Conservation (phyloP, 176 grass and related monocot species). For the Hordeum marinum region DNA sequence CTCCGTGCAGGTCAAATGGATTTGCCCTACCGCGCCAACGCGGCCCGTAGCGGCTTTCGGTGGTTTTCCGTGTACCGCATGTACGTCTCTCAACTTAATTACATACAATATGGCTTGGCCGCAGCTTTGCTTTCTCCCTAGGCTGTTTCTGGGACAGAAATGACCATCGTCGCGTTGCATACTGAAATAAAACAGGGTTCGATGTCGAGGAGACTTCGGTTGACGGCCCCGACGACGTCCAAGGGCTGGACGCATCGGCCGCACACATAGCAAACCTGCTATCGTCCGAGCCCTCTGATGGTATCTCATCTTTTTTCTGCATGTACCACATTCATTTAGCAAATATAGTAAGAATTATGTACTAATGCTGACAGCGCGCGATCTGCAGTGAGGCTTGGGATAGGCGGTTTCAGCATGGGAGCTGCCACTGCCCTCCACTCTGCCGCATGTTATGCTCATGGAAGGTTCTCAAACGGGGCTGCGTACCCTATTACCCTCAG, state of each 20-base stretch:
- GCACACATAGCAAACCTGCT: slow-evolving; percentile 84
- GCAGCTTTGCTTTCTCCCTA: slow-evolving; percentile 18
- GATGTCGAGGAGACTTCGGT: slow-evolving; percentile 73
- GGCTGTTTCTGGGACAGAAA: background rate
- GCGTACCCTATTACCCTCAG: slow-evolving; percentile 69
- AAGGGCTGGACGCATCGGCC: slow-evolving; percentile 75
- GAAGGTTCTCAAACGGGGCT: slow-evolving; percentile 60
- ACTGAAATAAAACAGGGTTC: slow-evolving; percentile 61
- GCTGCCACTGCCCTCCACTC: slow-evolving; percentile 68
- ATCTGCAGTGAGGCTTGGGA: slow-evolving; percentile 81
- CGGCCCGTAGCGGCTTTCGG: slow-evolving; percentile 80
- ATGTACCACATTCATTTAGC: slow-evolving; percentile 31
- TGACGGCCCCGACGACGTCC: slow-evolving; percentile 74
- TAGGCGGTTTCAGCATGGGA: slow-evolving; percentile 95
- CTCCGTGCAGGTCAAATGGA: slow-evolving; percentile 88
- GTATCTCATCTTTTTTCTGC: slow-evolving; percentile 22
- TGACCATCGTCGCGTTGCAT: background rate
- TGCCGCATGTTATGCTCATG: slow-evolving; percentile 71
- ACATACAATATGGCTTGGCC: background rate
- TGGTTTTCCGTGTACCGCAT: slow-evolving; percentile 95
- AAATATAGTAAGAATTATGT: background rate
- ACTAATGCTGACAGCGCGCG: background rate
- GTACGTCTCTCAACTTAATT: slow-evolving; percentile 43
- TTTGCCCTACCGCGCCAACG: slow-evolving; percentile 90
- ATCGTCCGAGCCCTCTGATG: slow-evolving; percentile 78